A percentile compares a stretch with the other conserved stretches of the same genome.
These are phyloP conservation scores for Monilinia vaccinii-corymbosi DNA, from an alignment of 2,329 filamentous ascomycete genomes.

Conservation along the genomic window DNA sequence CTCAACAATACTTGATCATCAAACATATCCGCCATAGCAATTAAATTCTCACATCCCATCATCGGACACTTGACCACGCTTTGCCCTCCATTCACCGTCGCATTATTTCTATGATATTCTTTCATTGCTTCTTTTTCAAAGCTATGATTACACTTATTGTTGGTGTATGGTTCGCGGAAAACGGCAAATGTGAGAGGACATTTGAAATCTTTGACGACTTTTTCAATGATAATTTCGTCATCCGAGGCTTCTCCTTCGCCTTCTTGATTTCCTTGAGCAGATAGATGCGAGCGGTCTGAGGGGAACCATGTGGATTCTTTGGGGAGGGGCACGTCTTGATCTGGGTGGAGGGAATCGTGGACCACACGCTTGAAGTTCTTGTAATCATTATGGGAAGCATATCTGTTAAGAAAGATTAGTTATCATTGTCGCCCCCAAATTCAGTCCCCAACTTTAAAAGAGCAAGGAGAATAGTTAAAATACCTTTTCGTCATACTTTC, in stretches of 20 bases:
- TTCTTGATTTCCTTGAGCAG: not conserved
- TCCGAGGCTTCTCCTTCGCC: slow-evolving; percentile 38
- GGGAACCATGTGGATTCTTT: slow-evolving; percentile 54
- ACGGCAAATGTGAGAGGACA: slow-evolving; percentile 60
- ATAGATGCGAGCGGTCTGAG: slow-evolving; percentile 10
- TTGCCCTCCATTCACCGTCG: slow-evolving; percentile 6
- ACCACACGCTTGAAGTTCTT: slow-evolving; percentile 50
- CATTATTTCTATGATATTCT: slow-evolving; percentile 32
- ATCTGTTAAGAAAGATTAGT: slow-evolving; percentile 31
- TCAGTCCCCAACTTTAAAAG: not conserved
- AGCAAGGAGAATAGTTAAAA: not conserved
- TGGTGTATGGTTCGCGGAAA: slow-evolving; percentile 59
- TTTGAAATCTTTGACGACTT: slow-evolving; percentile 54
- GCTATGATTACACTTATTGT: slow-evolving; percentile 58
- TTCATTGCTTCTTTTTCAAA: slow-evolving; percentile 60
- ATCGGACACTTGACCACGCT: slow-evolving; percentile 49
- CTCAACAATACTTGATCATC: slow-evolving; percentile 48
- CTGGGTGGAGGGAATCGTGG: slow-evolving; percentile 48
- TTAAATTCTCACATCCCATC: slow-evolving; percentile 49
- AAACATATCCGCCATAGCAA: slow-evolving; percentile 44
- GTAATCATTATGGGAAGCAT: slow-evolving; percentile 52
- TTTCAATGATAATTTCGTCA: slow-evolving; percentile 59
- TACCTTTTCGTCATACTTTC: slow-evolving; percentile 36
- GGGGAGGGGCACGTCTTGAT: slow-evolving; percentile 41
- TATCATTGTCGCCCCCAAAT: not conserved